Evolutionary conservation across 768 basidiomycete species (phyloP).

Genomic region (Heimioporus sp.): DNA sequence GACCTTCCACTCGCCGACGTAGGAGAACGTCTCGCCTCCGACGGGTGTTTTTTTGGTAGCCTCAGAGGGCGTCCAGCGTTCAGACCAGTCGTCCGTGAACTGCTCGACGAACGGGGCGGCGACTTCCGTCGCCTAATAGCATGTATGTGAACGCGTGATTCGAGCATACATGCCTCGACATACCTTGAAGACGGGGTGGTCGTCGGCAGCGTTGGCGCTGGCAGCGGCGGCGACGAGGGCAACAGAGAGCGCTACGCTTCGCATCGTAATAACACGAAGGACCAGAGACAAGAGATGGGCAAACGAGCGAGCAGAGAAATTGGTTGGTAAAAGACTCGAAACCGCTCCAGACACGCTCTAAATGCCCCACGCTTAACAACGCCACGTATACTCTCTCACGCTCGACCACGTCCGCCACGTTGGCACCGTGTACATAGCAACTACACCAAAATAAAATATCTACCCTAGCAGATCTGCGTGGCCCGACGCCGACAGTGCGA

Average conservation of each 20-base stretch:
- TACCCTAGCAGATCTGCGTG: conserved; percentile 87
- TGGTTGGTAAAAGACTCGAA: conserved; percentile 18
- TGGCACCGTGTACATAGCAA: background rate
- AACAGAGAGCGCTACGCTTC: conserved; percentile 81
- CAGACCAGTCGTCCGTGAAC: conserved; percentile 87
- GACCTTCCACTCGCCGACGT: conserved; percentile 96
- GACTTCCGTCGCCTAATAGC: conserved; percentile 70
- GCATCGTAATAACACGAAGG: conserved; percentile 76
- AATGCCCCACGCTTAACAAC: conserved; percentile 34
- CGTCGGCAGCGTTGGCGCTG: conserved; percentile 57
- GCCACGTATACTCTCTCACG: conserved; percentile 50
- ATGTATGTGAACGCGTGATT: conserved; percentile 1
- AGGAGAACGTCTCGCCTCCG: conserved; percentile 93
- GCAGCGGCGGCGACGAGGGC: conserved; percentile 67
- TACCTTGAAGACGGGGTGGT: conserved; percentile 70
- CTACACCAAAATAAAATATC: conserved; percentile 1
- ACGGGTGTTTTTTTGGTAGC: conserved; percentile 98
- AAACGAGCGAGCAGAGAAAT: conserved; percentile 37
- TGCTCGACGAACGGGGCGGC: conserved; percentile 94
- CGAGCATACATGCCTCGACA: conserved; percentile 24
- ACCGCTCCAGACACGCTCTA: conserved; percentile 26
- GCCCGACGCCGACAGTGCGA: conserved; percentile 93
- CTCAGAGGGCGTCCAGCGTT: conserved; percentile 94
- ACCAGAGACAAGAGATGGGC: conserved; percentile 32
- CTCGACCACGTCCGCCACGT: conserved; percentile 8